These are phyloP conservation scores for Dendrobium nobile DNA, from an alignment of 106 monocot genomes.

Conservation along the genomic window DNA sequence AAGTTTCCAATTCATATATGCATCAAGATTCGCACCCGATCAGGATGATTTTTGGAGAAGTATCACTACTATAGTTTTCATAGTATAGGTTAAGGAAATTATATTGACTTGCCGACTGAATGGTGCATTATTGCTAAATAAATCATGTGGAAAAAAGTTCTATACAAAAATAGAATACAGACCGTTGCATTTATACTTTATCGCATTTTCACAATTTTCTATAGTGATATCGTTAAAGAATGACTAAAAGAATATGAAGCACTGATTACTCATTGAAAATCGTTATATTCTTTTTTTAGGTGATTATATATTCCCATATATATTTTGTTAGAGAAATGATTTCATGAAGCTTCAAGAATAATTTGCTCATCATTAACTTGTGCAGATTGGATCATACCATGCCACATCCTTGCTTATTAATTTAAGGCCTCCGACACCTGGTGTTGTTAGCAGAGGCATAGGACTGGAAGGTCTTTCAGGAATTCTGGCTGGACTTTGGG, in stretches of 20 bases:
- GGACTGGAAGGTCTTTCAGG: constrained; percentile 88
- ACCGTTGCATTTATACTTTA: background rate
- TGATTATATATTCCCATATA: background rate
- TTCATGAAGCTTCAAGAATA: background rate
- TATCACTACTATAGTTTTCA: no score
- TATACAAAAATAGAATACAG: background rate
- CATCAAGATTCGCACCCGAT: no score
- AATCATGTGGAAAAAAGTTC: background rate
- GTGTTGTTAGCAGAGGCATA: constrained; percentile 88
- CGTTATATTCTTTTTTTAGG: no score
- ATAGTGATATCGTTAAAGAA: background rate
- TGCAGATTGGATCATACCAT: constrained; percentile 92
- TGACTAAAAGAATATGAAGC: background rate
- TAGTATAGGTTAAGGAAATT: no score
- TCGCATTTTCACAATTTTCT: background rate
- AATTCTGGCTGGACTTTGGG: constrained; percentile 94
- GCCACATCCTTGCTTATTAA: constrained; percentile 68
- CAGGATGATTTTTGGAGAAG: no score
- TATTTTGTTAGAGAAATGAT: background rate
- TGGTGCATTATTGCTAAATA: background rate
- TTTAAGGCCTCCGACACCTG: constrained; percentile 77
- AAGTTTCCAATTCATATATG: no score
- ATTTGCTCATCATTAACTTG: background rate
- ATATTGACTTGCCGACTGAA: background rate
- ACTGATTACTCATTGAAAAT: background rate